Evolutionary conservation across 1,284 basidiomycete species (phyloP).

Genomic region (Rhodotorula sp.): DNA sequence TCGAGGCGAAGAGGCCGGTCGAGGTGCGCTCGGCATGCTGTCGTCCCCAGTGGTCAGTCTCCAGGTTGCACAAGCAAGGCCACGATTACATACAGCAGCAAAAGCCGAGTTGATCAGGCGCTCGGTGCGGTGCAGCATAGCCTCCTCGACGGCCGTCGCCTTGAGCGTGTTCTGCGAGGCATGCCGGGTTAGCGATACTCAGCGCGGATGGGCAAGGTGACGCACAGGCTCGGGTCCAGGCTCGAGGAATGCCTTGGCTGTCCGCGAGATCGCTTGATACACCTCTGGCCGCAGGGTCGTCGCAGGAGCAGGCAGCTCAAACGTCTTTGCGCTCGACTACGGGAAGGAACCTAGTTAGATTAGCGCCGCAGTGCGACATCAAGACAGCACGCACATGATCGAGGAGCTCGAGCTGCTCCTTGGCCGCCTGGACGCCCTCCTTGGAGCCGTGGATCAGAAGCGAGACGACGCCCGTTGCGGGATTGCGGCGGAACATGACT

Average conservation of each 20-base stretch:
- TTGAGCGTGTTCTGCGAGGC: constrained; percentile 8
- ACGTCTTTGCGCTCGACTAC: constrained; percentile 9
- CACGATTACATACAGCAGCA: constrained; percentile 1
- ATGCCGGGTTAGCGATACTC: background rate
- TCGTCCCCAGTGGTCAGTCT: background rate
- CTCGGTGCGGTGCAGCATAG: constrained; percentile 8
- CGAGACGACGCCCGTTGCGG: constrained; percentile 7
- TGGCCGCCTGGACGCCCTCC: constrained; percentile 1
- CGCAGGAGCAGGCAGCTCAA: constrained; percentile 13
- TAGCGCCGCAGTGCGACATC: fast-evolving
- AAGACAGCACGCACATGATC: constrained; percentile 10
- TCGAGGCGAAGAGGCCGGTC: constrained; percentile 22
- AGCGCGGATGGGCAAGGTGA: background rate
- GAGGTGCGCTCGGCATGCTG: constrained; percentile 4
- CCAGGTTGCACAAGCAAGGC: background rate
- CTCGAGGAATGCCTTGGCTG: constrained; percentile 29
- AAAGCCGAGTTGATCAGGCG: constrained; percentile 19
- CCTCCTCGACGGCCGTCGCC: constrained; percentile 22
- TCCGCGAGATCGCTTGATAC: constrained; percentile 30
- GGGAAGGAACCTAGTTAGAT: background rate
- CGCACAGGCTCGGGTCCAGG: constrained; percentile 13
- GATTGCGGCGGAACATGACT: constrained; percentile 17
- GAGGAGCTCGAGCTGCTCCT: constrained; percentile 16
- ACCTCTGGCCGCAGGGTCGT: constrained; percentile 29
- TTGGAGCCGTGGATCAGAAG: constrained; percentile 22